Percentiles rank a stretch among this genome's conserved stretches.
Evolutionary conservation across 441 rosid genomes (phyloP).

Genomic region (Lepidium campestre): DNA sequence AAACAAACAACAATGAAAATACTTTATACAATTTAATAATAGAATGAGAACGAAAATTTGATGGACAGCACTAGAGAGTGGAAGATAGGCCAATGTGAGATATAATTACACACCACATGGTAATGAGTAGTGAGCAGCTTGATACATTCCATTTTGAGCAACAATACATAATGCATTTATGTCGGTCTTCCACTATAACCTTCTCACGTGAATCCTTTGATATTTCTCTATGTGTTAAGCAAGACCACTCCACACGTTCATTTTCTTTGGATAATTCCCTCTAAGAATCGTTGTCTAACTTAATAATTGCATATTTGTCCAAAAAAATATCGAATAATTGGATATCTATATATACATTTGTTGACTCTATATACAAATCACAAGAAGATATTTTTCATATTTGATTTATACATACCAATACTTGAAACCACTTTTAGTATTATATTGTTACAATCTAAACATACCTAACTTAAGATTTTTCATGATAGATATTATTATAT

Average conservation of each 20-base stretch:
- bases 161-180: conserved; percentile 25
- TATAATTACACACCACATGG: conserved; percentile 25
- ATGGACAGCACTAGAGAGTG: conserved; percentile 17
- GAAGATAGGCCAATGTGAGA: conserved; percentile 23
- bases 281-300: neutral
- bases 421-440: neutral
- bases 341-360: neutral
- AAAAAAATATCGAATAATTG: too few species aligned
- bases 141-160: conserved; percentile 25
- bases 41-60: conserved; percentile 8
- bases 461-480: neutral
- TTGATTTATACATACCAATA: neutral
- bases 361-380: neutral
- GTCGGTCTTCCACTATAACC: conserved; percentile 24
- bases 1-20: conserved; percentile 5
- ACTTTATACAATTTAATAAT: neutral
- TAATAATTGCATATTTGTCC: too few species aligned
- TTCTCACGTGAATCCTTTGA: conserved; percentile 24
- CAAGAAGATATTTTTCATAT: neutral
- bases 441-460: neutral
- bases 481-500: neutral
- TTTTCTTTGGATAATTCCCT: neutral
- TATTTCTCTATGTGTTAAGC: neutral
- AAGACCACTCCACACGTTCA: conserved; percentile 1
- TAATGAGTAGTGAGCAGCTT: conserved; percentile 16